These are phyloP conservation scores for Thelephora aurantiotincta DNA, from an alignment of 768 basidiomycete species.

Conservation along the genomic window DNA sequence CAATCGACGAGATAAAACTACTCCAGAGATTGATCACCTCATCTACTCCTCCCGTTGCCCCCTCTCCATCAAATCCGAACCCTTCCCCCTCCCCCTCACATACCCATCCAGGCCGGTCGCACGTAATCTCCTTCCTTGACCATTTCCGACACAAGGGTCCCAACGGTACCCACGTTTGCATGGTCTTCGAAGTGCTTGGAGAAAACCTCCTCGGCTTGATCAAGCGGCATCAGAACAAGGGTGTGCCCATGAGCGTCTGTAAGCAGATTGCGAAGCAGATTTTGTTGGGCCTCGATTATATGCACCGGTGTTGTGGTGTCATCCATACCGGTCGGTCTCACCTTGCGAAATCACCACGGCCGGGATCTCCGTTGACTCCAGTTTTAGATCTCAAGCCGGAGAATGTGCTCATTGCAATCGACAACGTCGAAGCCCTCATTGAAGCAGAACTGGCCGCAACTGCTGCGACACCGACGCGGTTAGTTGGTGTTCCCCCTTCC, in stretches of 20 bases:
- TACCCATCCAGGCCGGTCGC: conserved; percentile 77
- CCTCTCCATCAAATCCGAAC: conserved; percentile 33
- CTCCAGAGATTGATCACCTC: conserved; percentile 90
- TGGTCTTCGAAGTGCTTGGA: conserved; percentile 98
- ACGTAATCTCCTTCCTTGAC: conserved; percentile 96
- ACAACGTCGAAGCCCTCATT: conserved; percentile 91
- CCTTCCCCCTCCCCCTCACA: conserved; percentile 42
- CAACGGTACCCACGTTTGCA: conserved; percentile 95
- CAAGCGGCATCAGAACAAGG: conserved; percentile 96
- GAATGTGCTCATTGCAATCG: conserved; percentile 94
- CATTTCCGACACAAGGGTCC: conserved; percentile 95
- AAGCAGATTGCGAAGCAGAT: conserved; percentile 97
- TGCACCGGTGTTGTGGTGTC: conserved; percentile 94
- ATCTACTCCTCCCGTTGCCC: conserved; percentile 37
- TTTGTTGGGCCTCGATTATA: conserved; percentile 89
- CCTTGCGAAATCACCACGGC: background rate
- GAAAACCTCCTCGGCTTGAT: conserved; percentile 94
- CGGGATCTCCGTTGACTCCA: background rate
- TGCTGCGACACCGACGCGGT: conserved; percentile 38
- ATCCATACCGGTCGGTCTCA: conserved; percentile 74
- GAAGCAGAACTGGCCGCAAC: conserved; percentile 57
- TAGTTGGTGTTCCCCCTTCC: conserved; percentile 87
- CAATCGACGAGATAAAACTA: conserved; percentile 96
- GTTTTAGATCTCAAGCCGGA: conserved; percentile 84
- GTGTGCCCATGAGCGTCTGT: conserved; percentile 85